phyloP scores from a whole-genome alignment of 1,284 basidiomycete genomes.

The Ustilago nuda region DNA sequence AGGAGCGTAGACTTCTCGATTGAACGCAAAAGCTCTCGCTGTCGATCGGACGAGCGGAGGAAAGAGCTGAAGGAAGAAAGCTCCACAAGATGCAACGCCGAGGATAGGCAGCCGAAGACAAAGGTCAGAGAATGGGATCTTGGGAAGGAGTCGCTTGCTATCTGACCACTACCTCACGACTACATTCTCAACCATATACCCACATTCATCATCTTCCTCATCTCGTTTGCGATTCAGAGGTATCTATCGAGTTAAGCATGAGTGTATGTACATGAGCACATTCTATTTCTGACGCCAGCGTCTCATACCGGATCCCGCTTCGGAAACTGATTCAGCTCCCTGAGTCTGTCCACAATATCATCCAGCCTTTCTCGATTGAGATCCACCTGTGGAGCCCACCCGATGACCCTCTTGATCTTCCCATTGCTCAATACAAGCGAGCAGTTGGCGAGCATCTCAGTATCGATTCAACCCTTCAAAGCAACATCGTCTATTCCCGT shows the following conservation, averaged over 20 bases:
- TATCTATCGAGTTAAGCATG: neutral
- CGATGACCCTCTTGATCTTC: slow-evolving; percentile 41
- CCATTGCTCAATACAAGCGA: slow-evolving; percentile 39
- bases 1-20: neutral
- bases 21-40: neutral
- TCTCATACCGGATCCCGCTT: slow-evolving; percentile 5
- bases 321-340: slow-evolving; percentile 30
- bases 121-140: slow-evolving; percentile 44
- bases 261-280: neutral
- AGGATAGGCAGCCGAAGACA: neutral
- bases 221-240: neutral
- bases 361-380: slow-evolving; percentile 19
- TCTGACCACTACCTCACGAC: neutral
- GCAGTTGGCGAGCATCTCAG: slow-evolving; percentile 45
- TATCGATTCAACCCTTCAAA: slow-evolving; percentile 29
- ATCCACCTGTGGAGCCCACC: slow-evolving; percentile 36
- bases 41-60: neutral
- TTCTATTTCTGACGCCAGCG: neutral
- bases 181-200: neutral
- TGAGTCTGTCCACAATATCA: slow-evolving; percentile 27
- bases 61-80: neutral
- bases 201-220: neutral
- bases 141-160: slow-evolving; percentile 32
- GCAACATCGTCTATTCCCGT: slow-evolving; percentile 13
- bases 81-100: neutral